Evolutionary conservation across 805 yeast genomes (phyloP), one percentile per base, ranked within the genome.

Genomic region (Candida cerambycidarum): DNA sequence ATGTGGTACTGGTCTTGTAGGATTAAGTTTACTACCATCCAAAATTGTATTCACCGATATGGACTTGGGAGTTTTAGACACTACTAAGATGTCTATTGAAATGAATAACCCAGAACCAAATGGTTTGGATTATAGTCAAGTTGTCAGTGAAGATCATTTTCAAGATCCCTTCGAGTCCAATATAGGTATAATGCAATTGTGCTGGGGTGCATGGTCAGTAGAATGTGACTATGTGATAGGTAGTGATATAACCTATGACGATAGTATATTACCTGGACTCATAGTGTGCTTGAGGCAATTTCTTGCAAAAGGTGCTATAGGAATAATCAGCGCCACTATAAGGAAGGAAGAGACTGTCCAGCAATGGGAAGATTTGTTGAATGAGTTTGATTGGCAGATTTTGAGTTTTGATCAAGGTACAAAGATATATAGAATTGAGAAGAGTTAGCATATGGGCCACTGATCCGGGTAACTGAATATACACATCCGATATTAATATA

Each of bases 231-330:
- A 82, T 1, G 64, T 89, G 0, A 55, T 88, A 3, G 96, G 90
- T 0, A 93, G 97, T 0, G 98, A 90, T 61, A 88, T 90, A 11
- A 88, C 96, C 0, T 90, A 86, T 61, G 97, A 90, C 55, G 58
- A 79, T 2, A 64, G 75, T 3, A 69, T 80, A 2, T 70, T 88
- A 15, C 80, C 81, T 0, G 63, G 63, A 17, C 68, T 90, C 31
- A 72, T 79, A n/a, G 46, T 55, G 4, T 75, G 82, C 9, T 55
- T 85, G 2, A 48, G 56, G n/a, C 69, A 64, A 30, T 62, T 71
- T 41, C 59, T 70, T 36, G 52, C 32, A 5, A 59, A 61, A 4
- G 50, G 68, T 15, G 50, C 47, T 17, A 11, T 54, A 51, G 77
- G 73, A 2, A 42, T 76, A 5, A 73, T 90, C 12, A 82, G 95